These are phyloP conservation scores for Nakaseomyces nivariensis DNA, from an alignment of 1,139 yeast genomes.

Conservation along the genomic window DNA sequence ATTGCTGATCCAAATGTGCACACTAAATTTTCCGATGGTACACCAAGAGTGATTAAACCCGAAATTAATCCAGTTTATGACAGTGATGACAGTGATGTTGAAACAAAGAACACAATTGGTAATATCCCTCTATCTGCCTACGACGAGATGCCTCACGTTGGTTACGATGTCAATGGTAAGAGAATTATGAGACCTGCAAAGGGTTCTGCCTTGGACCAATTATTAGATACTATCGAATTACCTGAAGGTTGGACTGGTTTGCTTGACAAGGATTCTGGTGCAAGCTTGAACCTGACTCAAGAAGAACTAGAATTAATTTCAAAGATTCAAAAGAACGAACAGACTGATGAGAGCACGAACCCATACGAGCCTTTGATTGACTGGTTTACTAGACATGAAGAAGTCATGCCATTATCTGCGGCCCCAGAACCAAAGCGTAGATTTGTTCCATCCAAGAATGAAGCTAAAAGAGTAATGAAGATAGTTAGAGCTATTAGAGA, in stretches of 20 bases:
- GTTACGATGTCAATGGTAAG: conserved; percentile 94
- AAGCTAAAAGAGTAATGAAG: conserved; percentile 93
- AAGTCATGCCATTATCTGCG: conserved; percentile 87
- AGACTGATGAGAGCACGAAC: conserved; percentile 67
- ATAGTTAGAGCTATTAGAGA: conserved; percentile 93
- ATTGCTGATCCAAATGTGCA: conserved; percentile 37
- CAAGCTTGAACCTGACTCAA: conserved; percentile 70
- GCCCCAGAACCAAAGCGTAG: conserved; percentile 96
- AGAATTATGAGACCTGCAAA: conserved; percentile 98
- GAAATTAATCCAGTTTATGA: conserved; percentile 90
- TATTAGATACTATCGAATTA: conserved; percentile 79
- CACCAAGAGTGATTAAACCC: conserved; percentile 64
- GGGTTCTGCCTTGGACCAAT: conserved; percentile 85
- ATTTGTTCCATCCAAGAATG: conserved; percentile 92
- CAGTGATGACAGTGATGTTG: conserved; percentile 85
- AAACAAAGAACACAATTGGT: conserved; percentile 81
- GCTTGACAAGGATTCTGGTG: conserved; percentile 81
- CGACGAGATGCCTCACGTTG: conserved; percentile 95
- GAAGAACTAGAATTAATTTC: conserved; percentile 86
- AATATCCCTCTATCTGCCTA: conserved; percentile 87
- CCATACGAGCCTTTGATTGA: conserved; percentile 93
- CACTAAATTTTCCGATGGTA: conserved; percentile 69
- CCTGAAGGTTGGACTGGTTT: conserved; percentile 99
- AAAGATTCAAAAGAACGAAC: conserved; percentile 77
- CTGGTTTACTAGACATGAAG: conserved; percentile 83